Evolutionary conservation across 257 asterid species (phyloP), one percentile per base, ranked within the genome.

Genomic region (Phtheirospermum japonicum): DNA sequence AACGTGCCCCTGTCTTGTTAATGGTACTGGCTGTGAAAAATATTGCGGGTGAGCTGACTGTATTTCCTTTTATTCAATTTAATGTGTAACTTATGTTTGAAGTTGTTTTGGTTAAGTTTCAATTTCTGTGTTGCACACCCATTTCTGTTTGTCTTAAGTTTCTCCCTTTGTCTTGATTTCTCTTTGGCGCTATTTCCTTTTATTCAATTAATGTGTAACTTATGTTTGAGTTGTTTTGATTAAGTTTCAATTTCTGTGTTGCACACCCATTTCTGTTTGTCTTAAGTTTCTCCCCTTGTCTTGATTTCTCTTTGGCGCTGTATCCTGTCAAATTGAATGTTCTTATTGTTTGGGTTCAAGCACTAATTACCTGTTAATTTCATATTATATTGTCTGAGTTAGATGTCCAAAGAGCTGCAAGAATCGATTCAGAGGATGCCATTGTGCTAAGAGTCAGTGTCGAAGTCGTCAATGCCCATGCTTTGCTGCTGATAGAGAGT

Each of bases 391-490:
- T 67, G 51, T 68, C 46, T 26, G 23, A 72, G 52, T 73, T 75
- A 93, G 99, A 70, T 93, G 99, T 73, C 86, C 95, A 67, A 89
- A 87, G 82, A 85, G 76, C 68, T 93, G 99, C 88, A 93, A 87
- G 82, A 89, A 93, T 68, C 83, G 95, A 39, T 93, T 93, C 73
- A 84, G 97, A 77, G 99, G 99, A 55, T 93, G 99, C 78, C 96
- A 89, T 68, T 93, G 99, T 71, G 94, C 95, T 52, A 93, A 89
- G 77, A 90, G 99, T 79, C 97, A 93, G 82, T 93, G 99, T 68
- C 87, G 99, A 70, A 93, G 99, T 76, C 95, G 96, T 63, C 99
- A 89, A 64, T 93, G 97, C 64, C 96, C 99, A 9, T 93, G 99
- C 70, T 93, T 93, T 82, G 97, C 96, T 75, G 97, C 96, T 50